Evolutionary conservation across 495 filamentous ascomycete genomes (phyloP).

Genomic region (Xylaria intraflava): DNA sequence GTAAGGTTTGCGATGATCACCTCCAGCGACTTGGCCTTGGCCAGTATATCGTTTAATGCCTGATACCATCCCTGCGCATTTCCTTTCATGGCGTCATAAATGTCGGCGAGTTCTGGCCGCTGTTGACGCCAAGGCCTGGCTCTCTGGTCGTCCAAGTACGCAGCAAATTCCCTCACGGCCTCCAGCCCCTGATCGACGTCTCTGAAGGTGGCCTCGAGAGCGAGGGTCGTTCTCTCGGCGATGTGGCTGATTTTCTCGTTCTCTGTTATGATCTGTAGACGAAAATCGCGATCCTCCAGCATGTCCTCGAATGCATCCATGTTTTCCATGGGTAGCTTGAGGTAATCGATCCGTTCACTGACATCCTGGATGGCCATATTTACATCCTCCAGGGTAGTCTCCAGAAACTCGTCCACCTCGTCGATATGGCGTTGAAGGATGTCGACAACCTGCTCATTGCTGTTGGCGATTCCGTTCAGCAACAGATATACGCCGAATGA

Average conservation of each 20-base stretch:
- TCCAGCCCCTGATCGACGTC: conserved; percentile 74
- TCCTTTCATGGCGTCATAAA: conserved; percentile 74
- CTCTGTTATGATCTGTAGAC: conserved; percentile 70
- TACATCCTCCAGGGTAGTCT: conserved; percentile 79
- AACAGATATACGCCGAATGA: conserved; percentile 89
- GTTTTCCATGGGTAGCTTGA: conserved; percentile 80
- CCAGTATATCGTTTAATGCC: conserved; percentile 62
- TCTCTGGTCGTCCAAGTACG: conserved; percentile 61
- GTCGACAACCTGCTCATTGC: conserved; percentile 74
- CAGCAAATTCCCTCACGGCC: conserved; percentile 67
- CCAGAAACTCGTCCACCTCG: conserved; percentile 85
- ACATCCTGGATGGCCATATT: conserved; percentile 72
- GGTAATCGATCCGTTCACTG: conserved; percentile 61
- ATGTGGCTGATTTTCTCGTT: conserved; percentile 92
- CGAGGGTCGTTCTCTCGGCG: conserved; percentile 63
- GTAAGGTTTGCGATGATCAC: conserved; percentile 57
- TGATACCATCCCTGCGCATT: conserved; percentile 83
- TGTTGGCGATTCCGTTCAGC: conserved; percentile 78
- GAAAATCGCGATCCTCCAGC: conserved; percentile 76
- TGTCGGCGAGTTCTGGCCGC: conserved; percentile 49
- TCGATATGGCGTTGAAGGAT: conserved; percentile 91
- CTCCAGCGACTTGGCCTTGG: conserved; percentile 54
- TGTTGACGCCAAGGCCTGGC: conserved; percentile 50
- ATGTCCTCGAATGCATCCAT: conserved; percentile 80
- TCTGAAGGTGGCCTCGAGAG: conserved; percentile 66